Conservation (phyloP, 192 early-diverging fungal genomes). For the Backusella australiensis region DNA sequence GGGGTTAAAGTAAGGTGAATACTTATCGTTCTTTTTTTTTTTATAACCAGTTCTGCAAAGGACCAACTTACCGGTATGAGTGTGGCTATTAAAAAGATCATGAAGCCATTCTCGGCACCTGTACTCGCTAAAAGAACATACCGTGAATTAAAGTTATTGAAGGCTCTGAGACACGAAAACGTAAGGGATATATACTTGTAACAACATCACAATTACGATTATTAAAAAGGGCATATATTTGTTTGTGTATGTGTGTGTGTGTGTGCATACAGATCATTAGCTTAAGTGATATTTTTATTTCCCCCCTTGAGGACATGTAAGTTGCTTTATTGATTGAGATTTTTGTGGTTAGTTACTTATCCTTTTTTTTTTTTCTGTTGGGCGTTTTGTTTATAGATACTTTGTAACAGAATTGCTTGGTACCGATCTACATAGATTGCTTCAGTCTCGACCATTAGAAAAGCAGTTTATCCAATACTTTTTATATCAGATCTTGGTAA, state of each 20-base stretch:
- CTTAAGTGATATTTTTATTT: conserved; percentile 90
- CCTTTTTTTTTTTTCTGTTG: not conserved
- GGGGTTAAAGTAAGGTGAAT: not conserved
- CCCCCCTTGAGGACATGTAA: conserved; percentile 86
- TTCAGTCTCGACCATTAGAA: conserved; percentile 87
- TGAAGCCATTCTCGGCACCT: conserved; percentile 89
- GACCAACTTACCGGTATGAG: conserved; percentile 78
- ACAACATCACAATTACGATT: not conserved
- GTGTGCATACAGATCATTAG: conserved; percentile 69
- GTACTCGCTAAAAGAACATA: conserved; percentile 94
- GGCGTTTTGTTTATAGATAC: conserved; percentile 51
- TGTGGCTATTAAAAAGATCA: conserved; percentile 96
- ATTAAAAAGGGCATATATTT: not conserved
- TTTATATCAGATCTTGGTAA: conserved; percentile 88
- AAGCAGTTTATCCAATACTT: conserved; percentile 98
- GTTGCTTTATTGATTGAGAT: conserved; percentile 16
- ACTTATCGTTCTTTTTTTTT: not conserved
- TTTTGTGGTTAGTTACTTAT: not conserved
- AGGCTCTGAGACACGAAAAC: conserved; percentile 93
- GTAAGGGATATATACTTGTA: conserved; percentile 31
- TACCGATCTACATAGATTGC: conserved; percentile 90
- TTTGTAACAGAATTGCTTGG: conserved; percentile 97
- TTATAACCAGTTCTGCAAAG: conserved; percentile 74
- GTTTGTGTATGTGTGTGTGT: not conserved
- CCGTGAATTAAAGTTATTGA: conserved; percentile 91